A percentile compares a stretch with the other conserved stretches of the same genome.
Conservation (phyloP, 768 basidiomycete genomes). For the Collybia nuda region DNA sequence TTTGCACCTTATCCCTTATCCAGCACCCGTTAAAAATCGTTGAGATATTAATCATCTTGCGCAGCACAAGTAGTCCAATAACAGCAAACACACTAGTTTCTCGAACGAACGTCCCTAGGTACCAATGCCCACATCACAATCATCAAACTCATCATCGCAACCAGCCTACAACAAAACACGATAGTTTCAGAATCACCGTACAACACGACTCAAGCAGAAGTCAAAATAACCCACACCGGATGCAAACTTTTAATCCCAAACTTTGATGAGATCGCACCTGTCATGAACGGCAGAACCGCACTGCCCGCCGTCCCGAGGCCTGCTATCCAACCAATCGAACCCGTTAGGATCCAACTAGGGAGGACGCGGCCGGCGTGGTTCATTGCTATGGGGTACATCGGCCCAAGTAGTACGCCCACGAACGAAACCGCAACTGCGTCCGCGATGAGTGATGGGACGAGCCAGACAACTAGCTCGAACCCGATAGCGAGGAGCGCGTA, state of each 20-base stretch:
- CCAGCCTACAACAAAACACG: not conserved
- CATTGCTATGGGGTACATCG: conserved; percentile 75
- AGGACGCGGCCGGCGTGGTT: conserved; percentile 67
- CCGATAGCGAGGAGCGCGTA: conserved; percentile 54
- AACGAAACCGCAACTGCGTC: conserved; percentile 64
- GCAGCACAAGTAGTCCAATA: too few relatives aligned
- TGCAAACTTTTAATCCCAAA: conserved; percentile 61
- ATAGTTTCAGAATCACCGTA: not conserved
- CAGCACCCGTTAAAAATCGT: too few relatives aligned
- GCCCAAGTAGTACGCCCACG: conserved; percentile 72
- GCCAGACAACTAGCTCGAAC: conserved; percentile 71
- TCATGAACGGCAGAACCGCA: conserved; percentile 71
- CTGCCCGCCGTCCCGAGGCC: conserved; percentile 71
- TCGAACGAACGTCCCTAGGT: not conserved
- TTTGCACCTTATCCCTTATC: too few relatives aligned
- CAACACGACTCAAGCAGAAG: not conserved
- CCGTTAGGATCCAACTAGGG: conserved; percentile 67
- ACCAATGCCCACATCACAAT: not conserved
- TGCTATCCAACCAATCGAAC: conserved; percentile 67
- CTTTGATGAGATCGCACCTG: conserved; percentile 63
- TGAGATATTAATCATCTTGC: too few relatives aligned
- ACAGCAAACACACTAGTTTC: too few relatives aligned
- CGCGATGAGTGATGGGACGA: conserved; percentile 63
- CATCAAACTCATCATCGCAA: conserved; percentile 1
- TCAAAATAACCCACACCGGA: conserved; percentile 54